A percentile compares a stretch with the other conserved stretches of the same genome.
phyloP scores from a whole-genome alignment of 495 filamentous ascomycete species.

The Penicillium salamii region DNA sequence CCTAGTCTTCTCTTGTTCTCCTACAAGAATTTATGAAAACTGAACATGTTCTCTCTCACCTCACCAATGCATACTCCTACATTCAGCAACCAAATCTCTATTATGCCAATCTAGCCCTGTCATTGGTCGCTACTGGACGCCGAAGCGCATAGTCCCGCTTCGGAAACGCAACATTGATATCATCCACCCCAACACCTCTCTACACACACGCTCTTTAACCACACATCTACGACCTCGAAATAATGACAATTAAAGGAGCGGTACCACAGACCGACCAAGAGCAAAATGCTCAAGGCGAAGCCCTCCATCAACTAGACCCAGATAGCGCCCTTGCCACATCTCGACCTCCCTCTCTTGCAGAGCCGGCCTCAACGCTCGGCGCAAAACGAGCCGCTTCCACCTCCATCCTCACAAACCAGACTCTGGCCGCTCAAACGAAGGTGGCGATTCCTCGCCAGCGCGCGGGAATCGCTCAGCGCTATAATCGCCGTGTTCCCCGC shows the following conservation, averaged over 20 bases:
- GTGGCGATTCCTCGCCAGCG: slow-evolving; percentile 48
- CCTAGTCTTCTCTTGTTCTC: background rate
- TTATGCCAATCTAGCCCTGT: background rate
- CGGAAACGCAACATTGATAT: slow-evolving; percentile 3
- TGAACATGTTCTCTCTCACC: background rate
- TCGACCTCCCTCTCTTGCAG: slow-evolving; percentile 10
- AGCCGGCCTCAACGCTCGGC: slow-evolving; percentile 5
- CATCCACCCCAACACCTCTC: slow-evolving; percentile 1
- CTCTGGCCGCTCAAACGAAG: slow-evolving; percentile 30
- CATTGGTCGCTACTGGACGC: slow-evolving; percentile 7
- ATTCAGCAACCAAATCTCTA: background rate
- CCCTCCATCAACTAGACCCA: background rate
- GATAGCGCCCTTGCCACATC: slow-evolving; percentile 13
- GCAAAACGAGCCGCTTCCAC: slow-evolving; percentile 1
- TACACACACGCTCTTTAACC: background rate
- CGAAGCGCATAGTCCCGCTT: slow-evolving; percentile 16
- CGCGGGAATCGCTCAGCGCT: slow-evolving; percentile 28
- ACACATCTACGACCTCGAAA: no score
- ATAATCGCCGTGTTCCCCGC: slow-evolving; percentile 44
- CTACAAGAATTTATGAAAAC: background rate
- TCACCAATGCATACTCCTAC: background rate
- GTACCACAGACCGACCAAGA: background rate
- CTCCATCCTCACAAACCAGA: slow-evolving; percentile 10
- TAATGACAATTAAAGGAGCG: slow-evolving; percentile 21
- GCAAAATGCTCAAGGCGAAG: background rate